These are phyloP conservation scores for Nigrospora sphaerica DNA, from an alignment of 2,329 filamentous ascomycete genomes.

Conservation along the genomic window DNA sequence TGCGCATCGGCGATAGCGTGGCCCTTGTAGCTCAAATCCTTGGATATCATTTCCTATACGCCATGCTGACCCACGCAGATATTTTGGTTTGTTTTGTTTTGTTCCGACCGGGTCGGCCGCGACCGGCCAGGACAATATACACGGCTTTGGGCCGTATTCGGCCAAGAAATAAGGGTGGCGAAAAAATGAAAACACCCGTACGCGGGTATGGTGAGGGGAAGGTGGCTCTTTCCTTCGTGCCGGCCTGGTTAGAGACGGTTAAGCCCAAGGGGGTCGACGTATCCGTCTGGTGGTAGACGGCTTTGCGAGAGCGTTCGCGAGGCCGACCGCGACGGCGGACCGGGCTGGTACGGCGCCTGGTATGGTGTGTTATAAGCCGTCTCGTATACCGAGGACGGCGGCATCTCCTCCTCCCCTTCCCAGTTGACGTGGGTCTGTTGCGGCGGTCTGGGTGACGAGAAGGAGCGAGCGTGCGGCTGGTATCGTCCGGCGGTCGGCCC, in stretches of 20 bases:
- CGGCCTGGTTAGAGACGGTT: slow-evolving; percentile 38
- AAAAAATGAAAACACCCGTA: too few relatives aligned
- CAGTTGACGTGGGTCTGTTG: slow-evolving; percentile 28
- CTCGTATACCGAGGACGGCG: slow-evolving; percentile 18
- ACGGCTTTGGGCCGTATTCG: too few relatives aligned
- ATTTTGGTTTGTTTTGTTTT: background rate
- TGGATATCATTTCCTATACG: slow-evolving; percentile 1
- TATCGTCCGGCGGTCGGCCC: slow-evolving; percentile 44
- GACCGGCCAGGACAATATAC: too few relatives aligned
- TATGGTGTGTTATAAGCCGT: slow-evolving; percentile 28
- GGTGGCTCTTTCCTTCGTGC: slow-evolving; percentile 8
- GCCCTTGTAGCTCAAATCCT: too few relatives aligned
- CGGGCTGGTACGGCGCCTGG: background rate
- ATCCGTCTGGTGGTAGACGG: slow-evolving; percentile 17
- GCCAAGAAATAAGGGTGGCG: too few relatives aligned
- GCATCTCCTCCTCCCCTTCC: slow-evolving; percentile 11
- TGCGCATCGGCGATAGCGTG: too few relatives aligned
- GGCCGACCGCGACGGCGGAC: background rate
- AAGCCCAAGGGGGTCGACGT: slow-evolving; percentile 49
- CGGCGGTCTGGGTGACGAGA: slow-evolving; percentile 47
- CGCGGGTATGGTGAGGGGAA: slow-evolving; percentile 1
- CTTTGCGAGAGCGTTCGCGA: background rate
- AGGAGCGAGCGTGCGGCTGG: slow-evolving; percentile 46
- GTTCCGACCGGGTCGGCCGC: too few relatives aligned
- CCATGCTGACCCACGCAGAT: background rate